Base-by-base conservation (phyloP, 352 stramenopile genomes). In the Phytophthora fragariae region DNA sequence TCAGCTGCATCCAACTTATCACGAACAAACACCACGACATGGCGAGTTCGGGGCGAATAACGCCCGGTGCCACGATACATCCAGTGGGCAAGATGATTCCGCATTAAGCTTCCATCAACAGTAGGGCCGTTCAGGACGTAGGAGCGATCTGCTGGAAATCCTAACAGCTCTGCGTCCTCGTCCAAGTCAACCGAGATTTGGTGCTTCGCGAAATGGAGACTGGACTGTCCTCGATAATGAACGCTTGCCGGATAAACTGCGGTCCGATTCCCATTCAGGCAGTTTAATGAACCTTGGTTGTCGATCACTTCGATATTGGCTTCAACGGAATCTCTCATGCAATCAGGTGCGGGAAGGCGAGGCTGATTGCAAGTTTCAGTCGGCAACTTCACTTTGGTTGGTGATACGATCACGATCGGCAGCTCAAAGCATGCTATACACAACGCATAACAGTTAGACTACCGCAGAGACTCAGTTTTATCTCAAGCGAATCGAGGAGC, bases 11-110 rank as follows among this genome's bases (percentile, higher is more conserved):
- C 66, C 10, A 82, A 54, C 11, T 44, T 10, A 37, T 90, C 75
- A 37, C 75, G 74, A 55, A 90, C 76, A 57, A 88, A 93, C 10
- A 93, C 67, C 5, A 85, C 84, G 37, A 89, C 57, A 57, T 90
- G 86, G 19, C 78, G 75, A 2, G 82, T 88, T 3, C 82, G 81
- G 0, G 86, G 84, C 1, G 81, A 90, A 70, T 91, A 91, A 4
- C 86, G 79, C 14, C 80, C 76, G n/a, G 86, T 92, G 19, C 70
- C 63, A 12, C 86, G 86, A 37, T 83, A 93, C 68, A 93, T 68
- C 83, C 82, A 90, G 39, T 93, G 86, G 24, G 86, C 86, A 9
- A 93, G 64, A 56, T 93, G 86, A 65, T 93, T 93, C 14, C 84
- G 79, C 44, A 93, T 74, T 33, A 93, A 70, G 37, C 77, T 91